A percentile compares a stretch with the other conserved stretches of the same genome.
phyloP scores from a whole-genome alignment of 495 filamentous ascomycete genomes.

The Aeminium ludgeri region DNA sequence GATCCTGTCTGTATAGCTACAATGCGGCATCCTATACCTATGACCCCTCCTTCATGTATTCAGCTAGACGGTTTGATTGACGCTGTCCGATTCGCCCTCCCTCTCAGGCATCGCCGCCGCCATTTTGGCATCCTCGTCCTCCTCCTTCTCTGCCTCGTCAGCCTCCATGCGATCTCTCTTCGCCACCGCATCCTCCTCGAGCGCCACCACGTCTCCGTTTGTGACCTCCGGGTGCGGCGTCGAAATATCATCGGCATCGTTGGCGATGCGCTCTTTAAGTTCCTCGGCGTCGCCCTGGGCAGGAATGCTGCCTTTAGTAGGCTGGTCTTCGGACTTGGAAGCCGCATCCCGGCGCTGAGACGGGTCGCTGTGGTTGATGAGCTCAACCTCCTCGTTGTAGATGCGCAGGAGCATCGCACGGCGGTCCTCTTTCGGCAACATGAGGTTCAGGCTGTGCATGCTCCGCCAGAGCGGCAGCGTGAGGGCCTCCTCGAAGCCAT shows the following conservation, averaged over 20 bases:
- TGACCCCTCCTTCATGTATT: not conserved
- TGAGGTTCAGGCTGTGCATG: slow-evolving; percentile 72
- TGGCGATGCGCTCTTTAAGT: not conserved
- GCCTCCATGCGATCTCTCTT: slow-evolving; percentile 4
- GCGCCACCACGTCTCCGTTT: not conserved
- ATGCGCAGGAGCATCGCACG: slow-evolving; percentile 78
- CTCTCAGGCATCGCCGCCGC: slow-evolving; percentile 11
- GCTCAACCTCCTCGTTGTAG: slow-evolving; percentile 52
- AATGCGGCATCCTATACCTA: too few species aligned
- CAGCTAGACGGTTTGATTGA: slow-evolving; percentile 9
- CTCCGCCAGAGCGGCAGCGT: slow-evolving; percentile 85
- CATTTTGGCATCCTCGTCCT: slow-evolving; percentile 11
- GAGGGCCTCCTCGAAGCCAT: slow-evolving; percentile 65
- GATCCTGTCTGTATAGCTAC: too few species aligned
- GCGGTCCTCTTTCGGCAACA: slow-evolving; percentile 93
- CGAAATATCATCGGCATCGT: not conserved
- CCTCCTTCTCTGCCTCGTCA: slow-evolving; percentile 4
- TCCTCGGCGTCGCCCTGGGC: slow-evolving; percentile 5
- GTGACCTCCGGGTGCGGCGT: not conserved
- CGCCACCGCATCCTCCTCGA: slow-evolving; percentile 2
- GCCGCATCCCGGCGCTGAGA: not conserved
- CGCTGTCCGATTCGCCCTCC: slow-evolving; percentile 9
- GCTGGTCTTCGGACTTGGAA: not conserved
- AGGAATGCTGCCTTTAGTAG: not conserved
- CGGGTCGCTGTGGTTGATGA: slow-evolving; percentile 10